Evolutionary conservation across 1,284 basidiomycete species (phyloP).

Genomic region (Boletus sp.): DNA sequence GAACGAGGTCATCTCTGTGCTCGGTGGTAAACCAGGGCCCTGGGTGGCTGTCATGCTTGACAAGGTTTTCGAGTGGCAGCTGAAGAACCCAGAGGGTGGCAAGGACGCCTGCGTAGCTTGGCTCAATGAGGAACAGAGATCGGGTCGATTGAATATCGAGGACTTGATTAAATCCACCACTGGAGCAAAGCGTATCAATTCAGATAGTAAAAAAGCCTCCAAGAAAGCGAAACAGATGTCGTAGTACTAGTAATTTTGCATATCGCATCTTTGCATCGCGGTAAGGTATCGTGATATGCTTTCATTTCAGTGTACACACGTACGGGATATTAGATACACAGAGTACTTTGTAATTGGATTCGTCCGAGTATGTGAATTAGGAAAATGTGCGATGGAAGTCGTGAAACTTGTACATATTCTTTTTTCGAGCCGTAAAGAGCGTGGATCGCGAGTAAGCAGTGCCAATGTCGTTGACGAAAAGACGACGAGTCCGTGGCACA

Average conservation of each 20-base stretch:
- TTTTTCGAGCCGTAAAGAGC: conserved; percentile 1
- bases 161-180: conserved; percentile 23
- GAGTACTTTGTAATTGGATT: conserved; percentile 4
- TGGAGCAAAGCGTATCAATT: conserved; percentile 26
- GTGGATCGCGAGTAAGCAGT: neutral
- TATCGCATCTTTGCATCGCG: neutral
- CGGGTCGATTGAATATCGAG: conserved; percentile 41
- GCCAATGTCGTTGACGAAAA: neutral
- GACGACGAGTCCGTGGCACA: neutral
- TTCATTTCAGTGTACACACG: conserved; percentile 7
- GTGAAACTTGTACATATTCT: conserved; percentile 6
- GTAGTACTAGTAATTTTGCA: neutral
- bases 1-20: conserved; percentile 53
- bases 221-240: conserved; percentile 46
- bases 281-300: conserved; percentile 1
- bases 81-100: conserved; percentile 65
- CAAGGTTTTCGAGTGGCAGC: conserved; percentile 76
- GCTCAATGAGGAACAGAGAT: conserved; percentile 53
- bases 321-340: conserved; percentile 19
- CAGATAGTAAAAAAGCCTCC: conserved; percentile 29
- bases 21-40: conserved; percentile 59
- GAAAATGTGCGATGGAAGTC: neutral
- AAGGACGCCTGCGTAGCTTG: conserved; percentile 67
- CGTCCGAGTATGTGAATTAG: conserved; percentile 7
- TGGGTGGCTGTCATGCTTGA: conserved; percentile 66